Percentiles rank a stretch among this genome's conserved stretches.
These are phyloP conservation scores for Rhynchospora tenuis DNA, from an alignment of 176 grass and related monocot genomes.

Conservation along the genomic window DNA sequence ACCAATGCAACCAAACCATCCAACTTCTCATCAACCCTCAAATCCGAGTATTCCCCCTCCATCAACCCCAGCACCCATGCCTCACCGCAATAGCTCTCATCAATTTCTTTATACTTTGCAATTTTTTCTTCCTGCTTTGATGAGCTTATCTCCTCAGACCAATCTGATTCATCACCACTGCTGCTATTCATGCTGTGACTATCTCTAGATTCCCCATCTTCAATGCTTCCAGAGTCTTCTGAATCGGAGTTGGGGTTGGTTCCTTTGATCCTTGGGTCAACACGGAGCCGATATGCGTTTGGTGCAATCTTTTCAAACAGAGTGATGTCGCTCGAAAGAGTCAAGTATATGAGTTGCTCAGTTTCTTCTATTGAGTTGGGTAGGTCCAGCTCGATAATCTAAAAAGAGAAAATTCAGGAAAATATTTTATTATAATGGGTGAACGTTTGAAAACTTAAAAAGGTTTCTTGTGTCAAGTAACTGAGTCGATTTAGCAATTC, in stretches of 20 bases:
- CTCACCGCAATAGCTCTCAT: constrained; percentile 89
- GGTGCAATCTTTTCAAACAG: constrained; percentile 91
- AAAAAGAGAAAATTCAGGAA: constrained; percentile 36
- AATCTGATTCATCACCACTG: constrained; percentile 59
- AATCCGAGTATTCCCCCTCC: constrained; percentile 87
- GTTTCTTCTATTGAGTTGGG: constrained; percentile 40
- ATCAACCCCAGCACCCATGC: constrained; percentile 84
- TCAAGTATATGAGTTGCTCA: constrained; percentile 60
- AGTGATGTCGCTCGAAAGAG: constrained; percentile 97
- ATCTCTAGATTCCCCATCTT: constrained; percentile 37
- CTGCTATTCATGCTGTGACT: constrained; percentile 22
- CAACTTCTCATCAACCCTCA: constrained; percentile 94
- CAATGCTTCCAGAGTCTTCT: constrained; percentile 80
- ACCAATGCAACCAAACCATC: constrained; percentile 78
- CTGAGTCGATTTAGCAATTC: not conserved
- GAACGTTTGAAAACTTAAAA: not conserved
- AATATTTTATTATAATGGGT: not conserved
- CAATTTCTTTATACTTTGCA: constrained; percentile 77
- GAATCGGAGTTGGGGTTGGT: constrained; percentile 46
- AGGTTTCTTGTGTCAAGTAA: not conserved
- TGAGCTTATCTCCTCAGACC: constrained; percentile 37
- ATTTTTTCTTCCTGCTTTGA: constrained; percentile 36
- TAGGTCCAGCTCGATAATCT: constrained; percentile 62
- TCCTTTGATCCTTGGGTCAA: constrained; percentile 89
- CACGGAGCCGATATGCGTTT: constrained; percentile 87